These are phyloP conservation scores for Syzygium oleosum DNA, from an alignment of 345 rosid species.

Conservation along the genomic window DNA sequence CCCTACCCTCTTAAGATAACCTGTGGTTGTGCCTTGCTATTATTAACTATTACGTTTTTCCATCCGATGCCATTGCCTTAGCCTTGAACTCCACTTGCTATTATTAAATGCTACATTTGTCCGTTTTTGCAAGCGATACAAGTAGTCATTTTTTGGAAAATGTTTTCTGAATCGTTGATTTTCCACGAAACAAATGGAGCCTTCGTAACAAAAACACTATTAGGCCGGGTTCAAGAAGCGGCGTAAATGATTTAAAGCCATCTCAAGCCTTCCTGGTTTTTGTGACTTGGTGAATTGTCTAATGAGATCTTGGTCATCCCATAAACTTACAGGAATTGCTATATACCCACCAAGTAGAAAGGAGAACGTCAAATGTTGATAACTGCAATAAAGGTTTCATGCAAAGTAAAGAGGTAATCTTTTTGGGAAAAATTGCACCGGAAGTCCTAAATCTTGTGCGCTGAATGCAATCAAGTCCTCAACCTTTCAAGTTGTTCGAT, in stretches of 20 bases:
- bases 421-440: not conserved
- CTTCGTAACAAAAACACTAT: not conserved
- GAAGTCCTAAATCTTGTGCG: not conserved
- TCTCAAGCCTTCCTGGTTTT: not conserved
- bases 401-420: not conserved
- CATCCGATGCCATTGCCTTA: not conserved
- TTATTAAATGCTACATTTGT: not conserved
- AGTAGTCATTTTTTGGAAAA: not conserved
- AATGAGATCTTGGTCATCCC: not conserved
- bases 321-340: rapidly evolving
- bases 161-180: too few species aligned
- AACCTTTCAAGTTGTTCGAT: not conserved
- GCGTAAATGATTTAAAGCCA: not conserved
- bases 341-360: not conserved
- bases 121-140: too few species aligned
- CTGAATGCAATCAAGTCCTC: not conserved
- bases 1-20: not conserved
- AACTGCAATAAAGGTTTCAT: not conserved
- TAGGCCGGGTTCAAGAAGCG: not conserved
- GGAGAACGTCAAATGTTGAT: not conserved
- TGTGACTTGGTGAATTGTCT: not conserved
- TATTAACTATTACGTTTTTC: not conserved
- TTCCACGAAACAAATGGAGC: rapidly evolving
- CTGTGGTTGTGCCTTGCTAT: not conserved
- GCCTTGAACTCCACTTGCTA: not conserved